Percentiles rank a stretch among this genome's conserved stretches.
Evolutionary conservation across 164 flowering plant genomes (phyloP).

Genomic region (Kingdonia uniflora): DNA sequence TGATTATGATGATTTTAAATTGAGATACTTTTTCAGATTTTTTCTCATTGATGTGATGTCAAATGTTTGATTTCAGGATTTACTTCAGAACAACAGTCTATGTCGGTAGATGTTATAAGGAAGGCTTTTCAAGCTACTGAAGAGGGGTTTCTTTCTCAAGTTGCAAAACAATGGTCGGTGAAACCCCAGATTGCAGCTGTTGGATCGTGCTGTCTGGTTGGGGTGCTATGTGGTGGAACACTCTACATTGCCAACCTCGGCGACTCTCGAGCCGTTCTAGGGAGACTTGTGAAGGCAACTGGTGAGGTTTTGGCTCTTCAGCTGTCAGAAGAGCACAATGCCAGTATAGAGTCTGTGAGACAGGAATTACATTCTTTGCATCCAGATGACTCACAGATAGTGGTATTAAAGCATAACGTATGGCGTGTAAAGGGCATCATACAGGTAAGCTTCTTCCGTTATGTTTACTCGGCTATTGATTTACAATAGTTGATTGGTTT

Average conservation of each 20-base stretch:
- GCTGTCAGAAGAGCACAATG: conserved; percentile 66
- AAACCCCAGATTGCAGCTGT: conserved; percentile 86
- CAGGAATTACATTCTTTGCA: conserved; percentile 64
- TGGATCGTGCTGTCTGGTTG: conserved; percentile 75
- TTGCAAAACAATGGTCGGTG: conserved; percentile 56
- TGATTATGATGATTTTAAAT: too few relatives aligned
- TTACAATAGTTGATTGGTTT: not conserved
- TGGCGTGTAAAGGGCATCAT: conserved; percentile 90
- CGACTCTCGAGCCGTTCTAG: conserved; percentile 81
- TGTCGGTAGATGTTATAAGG: conserved; percentile 60
- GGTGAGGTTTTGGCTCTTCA: conserved; percentile 56
- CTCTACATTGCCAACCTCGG: conserved; percentile 74
- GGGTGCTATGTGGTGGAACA: conserved; percentile 52
- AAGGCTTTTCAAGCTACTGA: conserved; percentile 86
- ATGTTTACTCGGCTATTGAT: not conserved
- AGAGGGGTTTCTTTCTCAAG: conserved; percentile 65
- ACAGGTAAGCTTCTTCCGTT: conserved; percentile 38
- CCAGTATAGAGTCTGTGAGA: conserved; percentile 52
- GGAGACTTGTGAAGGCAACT: conserved; percentile 54
- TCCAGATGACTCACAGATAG: conserved; percentile 73
- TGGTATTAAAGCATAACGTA: conserved; percentile 73
- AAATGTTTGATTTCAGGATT: conserved; percentile 28
- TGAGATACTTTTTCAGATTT: too few relatives aligned
- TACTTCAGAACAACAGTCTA: conserved; percentile 50
- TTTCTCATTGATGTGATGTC: too few relatives aligned